Conservation (phyloP, 495 filamentous ascomycete species). For the Aspergillus sclerotioniger region DNA sequence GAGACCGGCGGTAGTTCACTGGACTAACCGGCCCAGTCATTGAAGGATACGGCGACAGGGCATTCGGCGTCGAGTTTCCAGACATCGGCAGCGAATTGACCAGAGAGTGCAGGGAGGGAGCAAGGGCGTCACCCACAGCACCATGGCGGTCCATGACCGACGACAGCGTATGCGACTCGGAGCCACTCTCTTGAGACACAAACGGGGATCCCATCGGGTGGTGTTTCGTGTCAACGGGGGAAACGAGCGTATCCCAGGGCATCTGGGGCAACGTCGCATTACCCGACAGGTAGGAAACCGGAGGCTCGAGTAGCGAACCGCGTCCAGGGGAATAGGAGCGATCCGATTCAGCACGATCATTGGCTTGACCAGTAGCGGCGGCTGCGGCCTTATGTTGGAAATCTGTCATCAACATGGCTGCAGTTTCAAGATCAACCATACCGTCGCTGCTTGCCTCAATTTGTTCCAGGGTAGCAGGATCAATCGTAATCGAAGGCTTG, state of each 20-base stretch:
- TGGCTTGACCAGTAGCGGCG: constrained; percentile 70
- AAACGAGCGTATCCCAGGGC: constrained; percentile 84
- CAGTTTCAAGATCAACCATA: constrained; percentile 95
- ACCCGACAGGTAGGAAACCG: constrained; percentile 69
- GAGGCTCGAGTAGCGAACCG: constrained; percentile 64
- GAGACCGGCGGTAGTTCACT: constrained; percentile 65
- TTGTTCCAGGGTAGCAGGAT: constrained; percentile 87
- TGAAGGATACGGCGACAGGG: constrained; percentile 73
- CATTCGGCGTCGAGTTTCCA: constrained; percentile 73
- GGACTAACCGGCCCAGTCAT: constrained; percentile 72
- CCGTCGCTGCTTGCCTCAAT: constrained; percentile 92
- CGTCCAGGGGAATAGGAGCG: constrained; percentile 71
- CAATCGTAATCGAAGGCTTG: constrained; percentile 80
- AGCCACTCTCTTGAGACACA: constrained; percentile 66
- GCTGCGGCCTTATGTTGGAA: constrained; percentile 95
- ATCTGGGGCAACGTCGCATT: constrained; percentile 81
- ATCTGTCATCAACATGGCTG: constrained; percentile 98
- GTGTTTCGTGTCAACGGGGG: constrained; percentile 64
- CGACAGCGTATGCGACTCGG: constrained; percentile 58
- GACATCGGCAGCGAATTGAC: constrained; percentile 67
- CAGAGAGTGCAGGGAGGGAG: constrained; percentile 64
- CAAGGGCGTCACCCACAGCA: constrained; percentile 55
- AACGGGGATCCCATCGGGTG: constrained; percentile 59
- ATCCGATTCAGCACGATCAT: constrained; percentile 67
- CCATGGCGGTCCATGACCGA: constrained; percentile 66